Conservation (phyloP, 495 filamentous ascomycete species). For the Chaetomidium leptoderma region DNA sequence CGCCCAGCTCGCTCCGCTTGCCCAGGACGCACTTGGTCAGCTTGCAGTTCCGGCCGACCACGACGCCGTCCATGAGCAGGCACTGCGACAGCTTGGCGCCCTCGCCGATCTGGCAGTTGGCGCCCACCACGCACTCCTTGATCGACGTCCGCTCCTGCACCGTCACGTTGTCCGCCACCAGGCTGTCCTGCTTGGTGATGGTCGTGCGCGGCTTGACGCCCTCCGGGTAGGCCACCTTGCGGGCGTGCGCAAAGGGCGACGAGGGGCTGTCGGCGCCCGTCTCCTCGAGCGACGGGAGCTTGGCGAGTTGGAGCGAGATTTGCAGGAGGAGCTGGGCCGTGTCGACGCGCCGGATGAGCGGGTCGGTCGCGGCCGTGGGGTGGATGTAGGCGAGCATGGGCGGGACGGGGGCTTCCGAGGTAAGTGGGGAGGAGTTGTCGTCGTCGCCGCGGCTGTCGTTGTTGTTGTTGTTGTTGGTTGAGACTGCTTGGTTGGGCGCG, state of each 20-base stretch:
- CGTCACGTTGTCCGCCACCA: slow-evolving; percentile 80
- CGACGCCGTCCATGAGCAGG: slow-evolving; percentile 84
- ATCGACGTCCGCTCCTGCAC: slow-evolving; percentile 79
- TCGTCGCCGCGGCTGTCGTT: slow-evolving; percentile 16
- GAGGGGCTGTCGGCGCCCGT: slow-evolving; percentile 46
- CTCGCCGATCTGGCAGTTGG: slow-evolving; percentile 74
- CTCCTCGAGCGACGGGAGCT: slow-evolving; percentile 63
- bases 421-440: slow-evolving; percentile 32
- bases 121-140: slow-evolving; percentile 82
- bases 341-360: slow-evolving; percentile 81
- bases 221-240: slow-evolving; percentile 76
- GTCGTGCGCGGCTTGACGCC: slow-evolving; percentile 70
- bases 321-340: slow-evolving; percentile 74
- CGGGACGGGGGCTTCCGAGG: slow-evolving; percentile 56
- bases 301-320: slow-evolving; percentile 81
- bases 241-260: slow-evolving; percentile 66
- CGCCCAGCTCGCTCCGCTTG: slow-evolving; percentile 66
- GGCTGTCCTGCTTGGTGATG: slow-evolving; percentile 68
- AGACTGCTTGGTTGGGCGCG: slow-evolving; percentile 14
- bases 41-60: slow-evolving; percentile 69
- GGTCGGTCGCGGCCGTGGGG: slow-evolving; percentile 38
- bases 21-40: slow-evolving; percentile 82
- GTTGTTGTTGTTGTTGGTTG: neutral
- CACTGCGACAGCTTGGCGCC: slow-evolving; percentile 78
- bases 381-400: slow-evolving; percentile 78